phyloP scores from a whole-genome alignment of 208 protist species.

The Wallacemonas collosoma region DNA sequence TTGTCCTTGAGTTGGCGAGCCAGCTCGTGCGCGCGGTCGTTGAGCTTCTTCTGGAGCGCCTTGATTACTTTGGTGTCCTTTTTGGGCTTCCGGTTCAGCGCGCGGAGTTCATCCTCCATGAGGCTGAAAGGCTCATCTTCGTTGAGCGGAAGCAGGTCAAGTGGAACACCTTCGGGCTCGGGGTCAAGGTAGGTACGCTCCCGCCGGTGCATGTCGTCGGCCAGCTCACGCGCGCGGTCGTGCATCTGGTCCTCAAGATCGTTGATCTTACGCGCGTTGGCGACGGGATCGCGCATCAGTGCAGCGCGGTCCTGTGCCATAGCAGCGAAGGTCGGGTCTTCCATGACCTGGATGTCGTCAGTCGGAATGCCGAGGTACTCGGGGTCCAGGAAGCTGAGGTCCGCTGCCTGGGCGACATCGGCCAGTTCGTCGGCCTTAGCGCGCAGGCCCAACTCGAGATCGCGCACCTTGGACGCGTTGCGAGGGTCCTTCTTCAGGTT shows the following conservation, averaged over 20 bases:
- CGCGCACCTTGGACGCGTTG: slow-evolving; percentile 55
- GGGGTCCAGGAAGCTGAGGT: slow-evolving; percentile 61
- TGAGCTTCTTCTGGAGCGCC: slow-evolving; percentile 40
- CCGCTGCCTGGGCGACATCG: slow-evolving; percentile 28
- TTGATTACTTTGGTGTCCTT: slow-evolving; percentile 41
- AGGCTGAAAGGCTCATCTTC: slow-evolving; percentile 51
- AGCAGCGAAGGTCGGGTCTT: slow-evolving; percentile 47
- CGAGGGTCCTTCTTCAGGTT: slow-evolving; percentile 64
- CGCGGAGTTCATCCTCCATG: slow-evolving; percentile 66
- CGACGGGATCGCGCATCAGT: slow-evolving; percentile 46
- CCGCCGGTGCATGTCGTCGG: slow-evolving; percentile 46
- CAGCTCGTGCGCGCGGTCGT: slow-evolving; percentile 68
- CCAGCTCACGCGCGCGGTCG: slow-evolving; percentile 53
- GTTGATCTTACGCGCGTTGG: slow-evolving; percentile 66
- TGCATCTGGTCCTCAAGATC: slow-evolving; percentile 73
- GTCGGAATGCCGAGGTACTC: slow-evolving; percentile 77
- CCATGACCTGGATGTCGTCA: slow-evolving; percentile 52
- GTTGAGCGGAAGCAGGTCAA: slow-evolving; percentile 67
- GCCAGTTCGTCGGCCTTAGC: slow-evolving; percentile 35
- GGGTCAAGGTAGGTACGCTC: slow-evolving; percentile 68
- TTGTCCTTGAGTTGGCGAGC: slow-evolving; percentile 60
- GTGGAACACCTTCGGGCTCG: slow-evolving; percentile 62
- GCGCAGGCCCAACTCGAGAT: slow-evolving; percentile 44
- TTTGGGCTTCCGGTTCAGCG: slow-evolving; percentile 48
- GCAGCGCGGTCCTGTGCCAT: slow-evolving; percentile 43